These are phyloP conservation scores for Pseudocercospora ulei DNA, from an alignment of 2,329 filamentous ascomycete species.

Conservation along the genomic window DNA sequence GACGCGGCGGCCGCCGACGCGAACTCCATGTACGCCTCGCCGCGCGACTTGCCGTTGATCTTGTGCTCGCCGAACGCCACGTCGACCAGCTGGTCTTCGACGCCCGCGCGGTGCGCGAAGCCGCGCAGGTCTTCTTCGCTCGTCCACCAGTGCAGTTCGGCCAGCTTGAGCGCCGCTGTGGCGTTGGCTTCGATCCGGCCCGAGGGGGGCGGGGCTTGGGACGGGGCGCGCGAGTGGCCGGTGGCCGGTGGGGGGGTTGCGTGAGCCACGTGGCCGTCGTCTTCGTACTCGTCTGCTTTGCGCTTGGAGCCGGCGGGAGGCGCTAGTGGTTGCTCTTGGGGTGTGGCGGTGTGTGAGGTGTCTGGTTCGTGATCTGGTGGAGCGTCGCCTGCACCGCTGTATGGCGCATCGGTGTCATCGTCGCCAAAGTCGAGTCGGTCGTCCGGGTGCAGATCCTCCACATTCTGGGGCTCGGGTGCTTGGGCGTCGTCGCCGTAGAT, in stretches of 20 bases:
- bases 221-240: constrained; percentile 6
- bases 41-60: constrained; percentile 97
- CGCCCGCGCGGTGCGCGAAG: constrained; percentile 60
- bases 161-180: constrained; percentile 67
- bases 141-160: constrained; percentile 92
- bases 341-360: constrained; percentile 19
- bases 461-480: constrained; percentile 21
- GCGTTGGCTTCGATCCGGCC: constrained; percentile 52
- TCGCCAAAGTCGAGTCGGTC: constrained; percentile 24
- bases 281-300: constrained; percentile 50
- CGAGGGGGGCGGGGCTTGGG: constrained; percentile 38
- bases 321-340: constrained; percentile 24
- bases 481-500: constrained; percentile 54
- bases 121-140: constrained; percentile 89
- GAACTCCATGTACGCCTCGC: constrained; percentile 80
- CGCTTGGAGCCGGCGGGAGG: constrained; percentile 52
- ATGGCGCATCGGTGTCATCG: constrained; percentile 11
- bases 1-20: constrained; percentile 73
- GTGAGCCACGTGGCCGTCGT: constrained; percentile 18
- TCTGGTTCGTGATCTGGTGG: constrained; percentile 19
- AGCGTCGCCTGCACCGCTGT: constrained; percentile 1
- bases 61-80: constrained; percentile 98
- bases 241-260: constrained; percentile 6
- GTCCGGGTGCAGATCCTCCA: constrained; percentile 28
- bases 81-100: constrained; percentile 77